Conservation (phyloP, 2,329 filamentous ascomycete genomes). For the Tricladium varicosporioides region DNA sequence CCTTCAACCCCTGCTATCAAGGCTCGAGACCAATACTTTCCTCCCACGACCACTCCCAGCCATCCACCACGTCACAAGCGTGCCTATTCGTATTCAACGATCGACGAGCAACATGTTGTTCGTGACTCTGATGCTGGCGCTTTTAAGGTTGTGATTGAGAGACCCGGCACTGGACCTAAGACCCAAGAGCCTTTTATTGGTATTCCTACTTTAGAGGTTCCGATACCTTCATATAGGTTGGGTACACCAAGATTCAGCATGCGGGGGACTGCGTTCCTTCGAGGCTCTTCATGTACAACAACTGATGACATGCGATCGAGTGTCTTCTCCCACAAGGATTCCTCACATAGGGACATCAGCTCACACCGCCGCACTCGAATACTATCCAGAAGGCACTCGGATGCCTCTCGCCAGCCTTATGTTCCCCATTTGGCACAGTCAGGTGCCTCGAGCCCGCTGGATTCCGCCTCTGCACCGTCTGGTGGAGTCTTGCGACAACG, state of each 20-base stretch:
- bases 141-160: constrained; percentile 78
- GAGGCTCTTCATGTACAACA: constrained; percentile 76
- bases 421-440: constrained; percentile 5
- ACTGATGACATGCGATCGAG: constrained; percentile 71
- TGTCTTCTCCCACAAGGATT: constrained; percentile 45
- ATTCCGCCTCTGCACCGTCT: constrained; percentile 10
- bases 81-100: constrained; percentile 74
- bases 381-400: constrained; percentile 32
- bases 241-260: constrained; percentile 79
- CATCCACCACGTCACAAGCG: constrained; percentile 48
- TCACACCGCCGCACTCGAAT: constrained; percentile 23
- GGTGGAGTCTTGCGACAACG: constrained; percentile 21
- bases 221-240: constrained; percentile 81
- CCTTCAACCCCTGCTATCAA: constrained; percentile 38
- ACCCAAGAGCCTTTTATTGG: constrained; percentile 47
- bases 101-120: constrained; percentile 61
- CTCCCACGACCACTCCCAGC: background rate
- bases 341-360: constrained; percentile 25
- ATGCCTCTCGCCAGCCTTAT: constrained; percentile 29
- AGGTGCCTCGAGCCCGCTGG: constrained; percentile 15
- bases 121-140: constrained; percentile 59
- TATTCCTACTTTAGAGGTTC: constrained; percentile 64
- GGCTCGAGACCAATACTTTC: constrained; percentile 35
- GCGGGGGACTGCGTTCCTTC: constrained; percentile 72
- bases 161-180: constrained; percentile 62